Base-by-base conservation (phyloP, 257 asterid genomes). In the Schizonepeta tenuifolia region DNA sequence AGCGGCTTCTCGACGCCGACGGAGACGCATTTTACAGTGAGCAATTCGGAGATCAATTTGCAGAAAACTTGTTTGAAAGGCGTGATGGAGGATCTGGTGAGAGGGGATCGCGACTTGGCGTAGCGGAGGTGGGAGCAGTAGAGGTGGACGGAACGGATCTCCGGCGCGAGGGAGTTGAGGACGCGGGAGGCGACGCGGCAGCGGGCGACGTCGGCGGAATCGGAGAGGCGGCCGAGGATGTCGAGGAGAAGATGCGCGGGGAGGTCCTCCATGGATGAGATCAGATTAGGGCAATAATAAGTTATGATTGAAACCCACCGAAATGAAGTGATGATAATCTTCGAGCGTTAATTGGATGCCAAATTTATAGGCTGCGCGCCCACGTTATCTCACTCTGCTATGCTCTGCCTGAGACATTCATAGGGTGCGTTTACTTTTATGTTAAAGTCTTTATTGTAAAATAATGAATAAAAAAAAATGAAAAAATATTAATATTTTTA, bases 1-100 rank as follows among this genome's bases (percentile, higher is more conserved):
- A 86, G 86, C 71, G 96, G 82, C 83, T 76, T 91, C 65, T 86
- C 96, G 54, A 91, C 88, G 56, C 95, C 93, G 69, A 91, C 58
- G 11, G 84, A 73, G 10, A 91, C 81, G 44, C 78, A 62, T 54
- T 87, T 90, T 18, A 91, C 87, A 9, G 66, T 50, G 7, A 26
- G 77, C 80, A 86, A 77, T 7, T 79, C 84, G 40, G 83, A 78
- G 12, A 89, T 51, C 67, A 91, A 68, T 18, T 64, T 82, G 20
- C n/a, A 41, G 83, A 87, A 78, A 9, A 89, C 77, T 5, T 60
- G 53, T 72, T 91, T 89, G 82, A 89, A 89, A 1, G 97, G 95
- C 44, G 93, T 91, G 72, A 89, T 47, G 9, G 82, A 74, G 11
- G 88, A 75, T 22, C 84, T 67, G 49, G 84, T 81, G 0, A 18